Base-by-base conservation (phyloP, 768 basidiomycete genomes). In the Hirschioporus abietinus region DNA sequence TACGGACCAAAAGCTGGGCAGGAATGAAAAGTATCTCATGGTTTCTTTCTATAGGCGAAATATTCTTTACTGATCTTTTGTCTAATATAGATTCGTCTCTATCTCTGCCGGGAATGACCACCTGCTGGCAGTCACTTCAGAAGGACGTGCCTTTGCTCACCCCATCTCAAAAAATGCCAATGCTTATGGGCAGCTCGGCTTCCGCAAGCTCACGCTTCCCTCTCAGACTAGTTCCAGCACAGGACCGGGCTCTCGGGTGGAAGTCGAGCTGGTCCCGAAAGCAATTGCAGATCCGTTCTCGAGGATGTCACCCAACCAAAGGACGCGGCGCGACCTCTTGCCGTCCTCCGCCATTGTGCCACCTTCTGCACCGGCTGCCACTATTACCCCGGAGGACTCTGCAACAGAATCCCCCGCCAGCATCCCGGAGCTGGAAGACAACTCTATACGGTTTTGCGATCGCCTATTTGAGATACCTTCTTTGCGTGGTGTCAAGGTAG, bases 151-250 rank as follows among this genome's bases (percentile, higher is more conserved):
- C 5, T 95, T 91, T 73, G 84, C 88, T 1, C 86, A 93, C 72
- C 92, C 95, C 0, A 80, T 92, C 58, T 86, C 85, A 69, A 86
- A 86, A 69, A 75, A 83, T 9, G 95, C 91, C 30, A 98, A 98
- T 76, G 78, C 83, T 0, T 85, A 88, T 73, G 91, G 92, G 0
- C 95, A 97, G 74, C 86, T 98, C 8, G 95, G 95, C 7, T 82
- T 91, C 70, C 85, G 88, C 30, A 86, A 85, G 68, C 82, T 89
- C 63, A 78, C 85, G 63, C 80, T 91, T 1, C 75, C 76, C 34
- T 77, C 81, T 68, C 78, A 78, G 35, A 72, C 72, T 66, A 62
- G 73, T 58, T 24, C 67, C 70, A 30, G 30, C 30, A 30, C 30
- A 30, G 30, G 30, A 30, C 8, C 30, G 30, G 67, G 67, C 36